Conservation (phyloP, 2,329 filamentous ascomycete species). For the Aspergillus aculeatus region DNA sequence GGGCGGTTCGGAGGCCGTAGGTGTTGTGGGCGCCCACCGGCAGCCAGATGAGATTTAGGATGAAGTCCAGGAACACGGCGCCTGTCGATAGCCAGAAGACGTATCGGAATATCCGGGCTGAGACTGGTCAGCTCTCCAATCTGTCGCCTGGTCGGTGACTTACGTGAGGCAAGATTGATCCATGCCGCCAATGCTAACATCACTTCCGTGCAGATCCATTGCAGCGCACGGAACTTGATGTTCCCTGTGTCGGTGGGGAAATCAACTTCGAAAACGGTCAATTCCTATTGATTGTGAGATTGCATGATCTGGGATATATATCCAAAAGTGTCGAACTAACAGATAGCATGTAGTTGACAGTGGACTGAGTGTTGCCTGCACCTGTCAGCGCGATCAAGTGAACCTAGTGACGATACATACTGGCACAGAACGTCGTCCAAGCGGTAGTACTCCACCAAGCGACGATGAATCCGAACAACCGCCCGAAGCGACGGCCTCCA, state of each 20-base stretch:
- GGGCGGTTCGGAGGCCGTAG: conserved; percentile 56
- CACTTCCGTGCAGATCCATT: conserved; percentile 59
- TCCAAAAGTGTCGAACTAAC: conserved; percentile 29
- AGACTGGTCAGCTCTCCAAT: background rate
- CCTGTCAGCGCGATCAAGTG: background rate
- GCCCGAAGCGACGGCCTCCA: conserved; percentile 54
- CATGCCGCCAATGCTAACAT: conserved; percentile 51
- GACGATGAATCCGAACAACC: conserved; percentile 60
- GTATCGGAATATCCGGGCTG: conserved; percentile 48
- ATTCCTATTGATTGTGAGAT: conserved; percentile 43
- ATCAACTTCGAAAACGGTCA: conserved; percentile 56
- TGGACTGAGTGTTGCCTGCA: conserved; percentile 50
- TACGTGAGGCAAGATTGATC: conserved; percentile 53
- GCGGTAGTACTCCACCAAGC: conserved; percentile 64
- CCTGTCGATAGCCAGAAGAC: conserved; percentile 26
- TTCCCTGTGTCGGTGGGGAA: conserved; percentile 54
- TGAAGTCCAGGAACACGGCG: conserved; percentile 58
- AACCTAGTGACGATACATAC: background rate
- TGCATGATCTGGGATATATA: background rate
- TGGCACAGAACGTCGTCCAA: conserved; percentile 60
- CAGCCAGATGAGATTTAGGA: conserved; percentile 61
- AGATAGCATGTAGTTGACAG: conserved; percentile 54
- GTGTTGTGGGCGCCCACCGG: conserved; percentile 57
- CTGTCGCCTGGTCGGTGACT: conserved; percentile 14
- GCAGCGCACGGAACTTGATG: conserved; percentile 60